These are phyloP conservation scores for Talinum fruticosum DNA, from an alignment of 148 eudicot species.

Conservation along the genomic window DNA sequence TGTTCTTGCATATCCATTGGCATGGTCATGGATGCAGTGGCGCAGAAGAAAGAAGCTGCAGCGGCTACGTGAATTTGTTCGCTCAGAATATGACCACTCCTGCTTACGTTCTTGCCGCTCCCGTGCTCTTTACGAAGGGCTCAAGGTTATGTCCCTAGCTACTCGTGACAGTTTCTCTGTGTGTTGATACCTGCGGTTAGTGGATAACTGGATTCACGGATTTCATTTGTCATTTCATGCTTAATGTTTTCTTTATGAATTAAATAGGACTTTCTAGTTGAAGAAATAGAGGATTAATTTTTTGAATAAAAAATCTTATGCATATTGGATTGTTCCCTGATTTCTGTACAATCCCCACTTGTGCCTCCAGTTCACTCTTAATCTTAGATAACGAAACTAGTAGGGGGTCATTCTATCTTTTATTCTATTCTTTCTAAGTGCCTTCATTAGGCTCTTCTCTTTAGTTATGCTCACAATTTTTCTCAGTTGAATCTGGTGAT, in stretches of 20 bases:
- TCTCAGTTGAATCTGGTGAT: not conserved
- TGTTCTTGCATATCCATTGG: constrained; percentile 75
- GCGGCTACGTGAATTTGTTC: constrained; percentile 84
- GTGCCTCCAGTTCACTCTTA: too few relatives aligned
- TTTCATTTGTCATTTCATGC: too few relatives aligned
- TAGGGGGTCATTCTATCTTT: too few relatives aligned
- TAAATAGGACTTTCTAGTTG: too few relatives aligned
- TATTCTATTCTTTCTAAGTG: not conserved
- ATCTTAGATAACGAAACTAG: too few relatives aligned
- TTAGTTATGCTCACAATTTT: not conserved
- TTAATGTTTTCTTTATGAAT: too few relatives aligned
- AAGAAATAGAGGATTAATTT: too few relatives aligned
- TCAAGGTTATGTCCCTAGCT: constrained; percentile 48
- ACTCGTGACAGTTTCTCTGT: not conserved
- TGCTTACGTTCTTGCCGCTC: constrained; percentile 98
- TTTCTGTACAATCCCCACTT: too few relatives aligned
- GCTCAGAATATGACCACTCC: constrained; percentile 99
- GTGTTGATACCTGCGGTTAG: too few relatives aligned
- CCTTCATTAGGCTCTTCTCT: not conserved
- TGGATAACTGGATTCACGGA: too few relatives aligned
- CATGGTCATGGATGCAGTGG: constrained; percentile 99
- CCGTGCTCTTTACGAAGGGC: constrained; percentile 99
- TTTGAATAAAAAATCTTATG: too few relatives aligned
- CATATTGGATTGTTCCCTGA: too few relatives aligned
- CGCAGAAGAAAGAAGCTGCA: constrained; percentile 80